Conservation (phyloP, 2,329 filamentous ascomycete species). For the Cercospora brassicicola region DNA sequence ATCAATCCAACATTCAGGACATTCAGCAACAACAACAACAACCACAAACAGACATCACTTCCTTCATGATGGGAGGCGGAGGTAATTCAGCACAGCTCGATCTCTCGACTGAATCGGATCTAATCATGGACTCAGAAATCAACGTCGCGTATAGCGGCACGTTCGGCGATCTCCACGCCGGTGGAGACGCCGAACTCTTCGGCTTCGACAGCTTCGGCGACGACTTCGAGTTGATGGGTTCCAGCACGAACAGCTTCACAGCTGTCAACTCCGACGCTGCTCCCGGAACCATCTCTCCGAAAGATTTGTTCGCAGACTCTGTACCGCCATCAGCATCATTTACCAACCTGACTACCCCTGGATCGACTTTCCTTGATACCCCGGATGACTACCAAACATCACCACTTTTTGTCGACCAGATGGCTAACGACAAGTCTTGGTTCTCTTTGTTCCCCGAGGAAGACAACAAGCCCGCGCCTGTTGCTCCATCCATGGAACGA, state of each 20-base stretch:
- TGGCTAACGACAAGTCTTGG: constrained; percentile 64
- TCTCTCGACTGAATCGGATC: constrained; percentile 24
- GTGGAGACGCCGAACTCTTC: constrained; percentile 34
- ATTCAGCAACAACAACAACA: constrained; percentile 38
- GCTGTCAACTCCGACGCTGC: constrained; percentile 45
- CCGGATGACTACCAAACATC: constrained; percentile 77
- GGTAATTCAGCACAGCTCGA: constrained; percentile 47
- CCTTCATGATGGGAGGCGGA: constrained; percentile 56
- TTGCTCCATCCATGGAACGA: constrained; percentile 44
- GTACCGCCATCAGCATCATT: constrained; percentile 79
- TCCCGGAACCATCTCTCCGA: constrained; percentile 72
- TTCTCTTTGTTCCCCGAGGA: constrained; percentile 68
- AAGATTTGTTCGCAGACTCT: constrained; percentile 75
- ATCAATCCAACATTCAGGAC: constrained; percentile 44
- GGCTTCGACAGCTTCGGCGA: constrained; percentile 30
- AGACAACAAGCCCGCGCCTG: constrained; percentile 34
- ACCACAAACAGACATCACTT: constrained; percentile 26
- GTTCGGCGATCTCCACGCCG: constrained; percentile 45
- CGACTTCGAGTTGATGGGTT: constrained; percentile 33
- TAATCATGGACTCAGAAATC: constrained; percentile 43
- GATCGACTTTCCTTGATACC: constrained; percentile 72
- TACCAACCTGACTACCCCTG: constrained; percentile 80
- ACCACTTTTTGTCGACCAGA: constrained; percentile 65
- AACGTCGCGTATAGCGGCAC: constrained; percentile 50
- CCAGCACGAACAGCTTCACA: constrained; percentile 43